Base-by-base conservation (phyloP, 805 yeast species). In the Monosporozyma siamensis region DNA sequence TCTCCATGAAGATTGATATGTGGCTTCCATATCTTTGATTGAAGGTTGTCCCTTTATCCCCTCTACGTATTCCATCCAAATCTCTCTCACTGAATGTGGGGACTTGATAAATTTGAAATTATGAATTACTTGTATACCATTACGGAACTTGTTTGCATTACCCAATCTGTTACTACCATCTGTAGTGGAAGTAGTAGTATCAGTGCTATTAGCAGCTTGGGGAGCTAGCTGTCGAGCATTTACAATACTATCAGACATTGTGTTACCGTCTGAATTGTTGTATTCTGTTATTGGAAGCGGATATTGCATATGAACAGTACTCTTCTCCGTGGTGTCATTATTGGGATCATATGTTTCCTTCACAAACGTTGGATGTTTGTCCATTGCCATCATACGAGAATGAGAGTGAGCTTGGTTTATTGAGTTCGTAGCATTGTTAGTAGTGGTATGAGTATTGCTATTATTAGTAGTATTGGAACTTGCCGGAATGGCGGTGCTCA, bases 31-130 rank as follows among this genome's bases (percentile, higher is more conserved):
- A 10, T 69, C 60, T 45, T 67, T 68, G 30, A 75, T 65, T 3
- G 80, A 72, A 0, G 78, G 78, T 49, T 74, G 75, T 3, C 68
- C 74, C 41, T 70, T 65, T 5, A 71, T 47, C 0, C 80, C 80
- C 42, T 69, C 68, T 4, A 72, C 67, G 45, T 74, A 76, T 54
- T 76, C 81, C 48, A 68, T 65, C 81, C 81, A 76, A 15, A 76
- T 69, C 47, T 75, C 80, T 30, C 64, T 52, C 1, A 74, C 72
- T 3, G 73, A 57, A n/a, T 64, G 66, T 12, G 73, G 72, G 0
- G 71, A 69, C 45, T 65, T 66, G 31, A 66, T 52, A 47, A 69
- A 68, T 15, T 64, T 58, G 44, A 66, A 67, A 12, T 40, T 30
- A 12, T 14, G 15, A 8, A 34, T 30, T 17, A 12, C 23, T 18